A percentile compares a stretch with the other conserved stretches of the same genome.
Evolutionary conservation across 2,329 filamentous ascomycete species (phyloP).

Genomic region (Colletotrichum australisinense): DNA sequence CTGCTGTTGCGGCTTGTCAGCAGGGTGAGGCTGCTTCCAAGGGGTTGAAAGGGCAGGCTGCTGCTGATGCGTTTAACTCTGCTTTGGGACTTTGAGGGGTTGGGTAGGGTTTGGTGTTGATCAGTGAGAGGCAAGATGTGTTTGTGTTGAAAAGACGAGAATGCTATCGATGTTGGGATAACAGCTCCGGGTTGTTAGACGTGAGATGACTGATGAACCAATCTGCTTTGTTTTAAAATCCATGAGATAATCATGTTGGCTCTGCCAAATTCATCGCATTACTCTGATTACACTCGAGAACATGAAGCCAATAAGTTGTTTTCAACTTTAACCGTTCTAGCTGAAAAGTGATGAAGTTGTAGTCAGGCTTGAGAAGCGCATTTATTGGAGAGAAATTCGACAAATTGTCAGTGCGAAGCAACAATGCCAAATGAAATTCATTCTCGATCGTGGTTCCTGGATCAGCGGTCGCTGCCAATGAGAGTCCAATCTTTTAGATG

Average conservation of each 20-base stretch:
- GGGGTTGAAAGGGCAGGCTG: conserved; percentile 39
- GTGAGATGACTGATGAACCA: background rate
- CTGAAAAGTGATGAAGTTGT: background rate
- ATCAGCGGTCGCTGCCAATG: background rate
- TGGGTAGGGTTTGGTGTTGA: background rate
- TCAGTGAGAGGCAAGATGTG: background rate
- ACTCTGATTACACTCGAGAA: background rate
- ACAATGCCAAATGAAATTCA: background rate
- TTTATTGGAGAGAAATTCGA: too few relatives aligned
- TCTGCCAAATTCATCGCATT: fast-evolving
- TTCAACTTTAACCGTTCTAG: too few relatives aligned
- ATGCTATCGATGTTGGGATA: background rate
- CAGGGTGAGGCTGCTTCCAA: conserved; percentile 36
- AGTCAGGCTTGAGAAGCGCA: background rate
- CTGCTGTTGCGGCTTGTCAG: conserved; percentile 37
- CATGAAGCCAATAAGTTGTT: too few relatives aligned
- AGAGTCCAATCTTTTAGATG: conserved; percentile 10
- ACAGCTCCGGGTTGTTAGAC: background rate
- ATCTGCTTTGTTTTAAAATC: background rate
- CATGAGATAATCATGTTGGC: too few relatives aligned
- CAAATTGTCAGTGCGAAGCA: fast-evolving
- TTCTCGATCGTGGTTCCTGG: background rate
- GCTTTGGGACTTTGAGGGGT: conserved; percentile 25
- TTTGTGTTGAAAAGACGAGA: background rate
- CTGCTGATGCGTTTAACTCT: conserved; percentile 42